Base-by-base conservation (phyloP, 495 filamentous ascomycete species). In the Hypoxylon crocopeplum region DNA sequence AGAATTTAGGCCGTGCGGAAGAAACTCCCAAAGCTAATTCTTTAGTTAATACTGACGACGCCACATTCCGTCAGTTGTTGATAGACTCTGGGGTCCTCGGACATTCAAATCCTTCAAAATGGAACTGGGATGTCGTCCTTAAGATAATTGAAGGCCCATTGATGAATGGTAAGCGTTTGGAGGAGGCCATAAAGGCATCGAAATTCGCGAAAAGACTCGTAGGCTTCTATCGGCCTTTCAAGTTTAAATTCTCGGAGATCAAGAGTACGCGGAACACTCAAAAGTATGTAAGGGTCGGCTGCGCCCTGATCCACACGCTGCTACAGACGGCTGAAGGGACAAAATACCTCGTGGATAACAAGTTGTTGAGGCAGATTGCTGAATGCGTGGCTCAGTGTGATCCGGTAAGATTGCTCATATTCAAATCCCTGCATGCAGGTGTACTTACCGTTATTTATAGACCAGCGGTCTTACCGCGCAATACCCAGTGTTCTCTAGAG, bases 321-420 rank as follows among this genome's bases (percentile, higher is more conserved):
- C 79, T 98, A 24, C 89, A 93, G 69, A 93, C 86, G 19, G 70
- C 84, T 7, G 92, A 98, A 69, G 94, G 95, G 12, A 85, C 86
- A 37, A 85, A 80, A 63, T 96, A 96, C 70, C 79, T 98, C 12
- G 84, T 86, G 8, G 93, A 96, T 66, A 94, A 92, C 71, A 98
- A 98, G 71, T 81, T 98, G 44, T 77, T 98, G 15, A 82, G 92
- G 39, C 94, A 98, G 69, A 85, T 98, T 62, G 93, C 92, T 20
- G 93, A 98, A 71, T 98, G 95, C 67, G 78, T 98, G 33, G 92
- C 93, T 38, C 95, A 98, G 68, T 84, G 95, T 54, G 94, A 98
- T 64, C 82, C 80, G 50, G 80, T 83, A 75, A 71, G 76, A 61
- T 55, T 52, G 27, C 22, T 11, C 17, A 22, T 47, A 1, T 8